Conservation (phyloP, 805 yeast genomes). For the Wickerhamiella bombiphila region DNA sequence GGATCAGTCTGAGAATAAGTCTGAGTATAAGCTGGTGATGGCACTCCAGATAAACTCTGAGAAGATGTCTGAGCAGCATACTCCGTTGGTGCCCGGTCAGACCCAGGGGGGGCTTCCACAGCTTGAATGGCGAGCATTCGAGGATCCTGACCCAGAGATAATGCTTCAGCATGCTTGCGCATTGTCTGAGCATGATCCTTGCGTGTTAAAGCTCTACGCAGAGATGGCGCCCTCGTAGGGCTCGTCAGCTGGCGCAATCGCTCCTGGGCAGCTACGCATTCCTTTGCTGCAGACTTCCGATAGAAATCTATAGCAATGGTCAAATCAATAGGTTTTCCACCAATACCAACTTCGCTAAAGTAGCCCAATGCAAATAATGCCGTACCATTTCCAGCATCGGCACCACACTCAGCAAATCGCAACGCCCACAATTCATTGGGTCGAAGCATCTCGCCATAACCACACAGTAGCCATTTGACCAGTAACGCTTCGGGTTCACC, state of each 20-base stretch:
- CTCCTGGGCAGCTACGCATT: constrained; percentile 25
- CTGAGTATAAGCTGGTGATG: neutral
- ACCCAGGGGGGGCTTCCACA: no score
- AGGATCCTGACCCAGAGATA: neutral
- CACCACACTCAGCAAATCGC: constrained; percentile 50
- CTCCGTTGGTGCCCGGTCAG: neutral
- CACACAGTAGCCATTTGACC: constrained; percentile 53
- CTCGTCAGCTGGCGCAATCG: constrained; percentile 16
- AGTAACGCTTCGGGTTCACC: constrained; percentile 29
- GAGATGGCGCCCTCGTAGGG: constrained; percentile 6
- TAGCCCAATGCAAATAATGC: constrained; percentile 60
- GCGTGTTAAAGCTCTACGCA: constrained; percentile 14
- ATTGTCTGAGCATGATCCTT: constrained; percentile 12
- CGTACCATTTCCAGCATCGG: constrained; percentile 42
- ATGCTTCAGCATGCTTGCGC: constrained; percentile 8
- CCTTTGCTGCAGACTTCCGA: constrained; percentile 37
- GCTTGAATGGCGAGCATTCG: neutral
- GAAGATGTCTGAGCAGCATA: neutral
- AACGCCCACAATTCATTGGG: constrained; percentile 52
- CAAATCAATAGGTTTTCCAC: constrained; percentile 29
- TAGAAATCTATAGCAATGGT: constrained; percentile 37
- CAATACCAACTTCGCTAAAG: constrained; percentile 53
- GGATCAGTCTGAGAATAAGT: neutral
- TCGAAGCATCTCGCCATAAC: constrained; percentile 38
- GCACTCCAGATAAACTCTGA: neutral